phyloP scores from a whole-genome alignment of 2,329 filamentous ascomycete genomes.

The Neoscytalidium dimidiatum region DNA sequence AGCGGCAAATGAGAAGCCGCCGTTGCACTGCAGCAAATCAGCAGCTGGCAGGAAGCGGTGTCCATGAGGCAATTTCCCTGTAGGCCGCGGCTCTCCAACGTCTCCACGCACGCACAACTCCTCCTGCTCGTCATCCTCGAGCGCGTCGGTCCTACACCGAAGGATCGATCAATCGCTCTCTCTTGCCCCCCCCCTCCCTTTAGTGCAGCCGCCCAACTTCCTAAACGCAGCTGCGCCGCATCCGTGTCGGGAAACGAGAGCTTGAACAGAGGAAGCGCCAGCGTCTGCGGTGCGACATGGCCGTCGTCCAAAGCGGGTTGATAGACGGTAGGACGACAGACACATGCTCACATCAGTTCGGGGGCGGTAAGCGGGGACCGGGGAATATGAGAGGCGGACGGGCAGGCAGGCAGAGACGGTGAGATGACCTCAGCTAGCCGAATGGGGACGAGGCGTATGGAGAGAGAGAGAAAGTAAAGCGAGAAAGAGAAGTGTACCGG shows the following conservation, averaged over 20 bases:
- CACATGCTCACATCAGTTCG: constrained; percentile 3
- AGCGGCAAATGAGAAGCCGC: too few relatives aligned
- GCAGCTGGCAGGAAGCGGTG: background rate
- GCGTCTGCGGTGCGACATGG: constrained; percentile 2
- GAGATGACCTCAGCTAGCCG: too few relatives aligned
- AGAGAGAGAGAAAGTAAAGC: background rate
- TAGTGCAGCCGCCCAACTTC: background rate
- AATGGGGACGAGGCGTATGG: too few relatives aligned
- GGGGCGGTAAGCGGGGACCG: background rate
- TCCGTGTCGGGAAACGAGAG: background rate
- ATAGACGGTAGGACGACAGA: background rate
- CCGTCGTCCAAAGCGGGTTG: background rate
- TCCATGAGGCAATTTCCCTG: background rate
- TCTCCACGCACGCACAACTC: too few relatives aligned
- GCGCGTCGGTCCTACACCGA: background rate
- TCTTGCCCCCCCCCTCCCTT: too few relatives aligned
- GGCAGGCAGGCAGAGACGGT: background rate
- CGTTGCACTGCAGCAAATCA: background rate
- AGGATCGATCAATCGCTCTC: background rate
- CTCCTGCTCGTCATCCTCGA: too few relatives aligned
- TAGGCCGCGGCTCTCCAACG: too few relatives aligned
- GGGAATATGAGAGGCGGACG: too few relatives aligned
- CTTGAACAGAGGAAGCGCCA: background rate
- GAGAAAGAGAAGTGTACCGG: background rate
- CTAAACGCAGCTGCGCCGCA: background rate